These are phyloP conservation scores for California macrophylla DNA, from an alignment of 441 rosid species.

Conservation along the genomic window DNA sequence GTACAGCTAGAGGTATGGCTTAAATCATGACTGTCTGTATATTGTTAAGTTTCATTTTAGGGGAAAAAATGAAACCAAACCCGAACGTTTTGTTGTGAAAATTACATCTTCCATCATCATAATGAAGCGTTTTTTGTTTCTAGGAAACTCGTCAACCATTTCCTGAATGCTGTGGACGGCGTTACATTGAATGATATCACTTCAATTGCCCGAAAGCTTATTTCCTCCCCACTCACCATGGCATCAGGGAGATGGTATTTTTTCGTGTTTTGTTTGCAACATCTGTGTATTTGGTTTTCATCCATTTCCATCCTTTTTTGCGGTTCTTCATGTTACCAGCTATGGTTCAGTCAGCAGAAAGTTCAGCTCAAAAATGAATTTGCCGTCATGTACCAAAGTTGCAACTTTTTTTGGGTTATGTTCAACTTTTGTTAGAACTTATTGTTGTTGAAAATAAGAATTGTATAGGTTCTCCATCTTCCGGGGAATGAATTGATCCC, in stretches of 20 bases:
- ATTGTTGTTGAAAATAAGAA: not conserved
- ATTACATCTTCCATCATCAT: not conserved
- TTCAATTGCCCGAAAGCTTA: constrained; percentile 12
- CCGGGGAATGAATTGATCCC: not conserved
- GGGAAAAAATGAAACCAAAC: not conserved
- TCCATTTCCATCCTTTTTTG: constrained; percentile 15
- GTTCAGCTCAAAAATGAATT: constrained; percentile 29
- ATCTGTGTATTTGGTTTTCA: not conserved
- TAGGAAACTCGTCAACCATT: constrained; percentile 22
- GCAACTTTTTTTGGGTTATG: constrained; percentile 2
- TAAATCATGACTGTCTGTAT: not conserved
- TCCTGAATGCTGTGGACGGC: constrained; percentile 16
- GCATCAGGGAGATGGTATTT: constrained; percentile 51
- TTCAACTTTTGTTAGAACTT: not conserved
- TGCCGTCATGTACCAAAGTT: constrained; percentile 5
- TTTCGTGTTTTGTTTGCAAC: not conserved
- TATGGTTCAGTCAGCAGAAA: constrained; percentile 51
- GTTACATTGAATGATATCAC: constrained; percentile 19
- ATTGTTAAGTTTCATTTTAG: not conserved
- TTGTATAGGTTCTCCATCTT: constrained; percentile 1
- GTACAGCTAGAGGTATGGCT: constrained; percentile 21
- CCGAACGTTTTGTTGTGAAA: not conserved
- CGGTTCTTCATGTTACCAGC: constrained; percentile 65
- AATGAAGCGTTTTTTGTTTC: not conserved
- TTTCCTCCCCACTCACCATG: constrained; percentile 24